Evolutionary conservation across 2,329 filamentous ascomycete genomes (phyloP).

Genomic region (Exophiala sideris): DNA sequence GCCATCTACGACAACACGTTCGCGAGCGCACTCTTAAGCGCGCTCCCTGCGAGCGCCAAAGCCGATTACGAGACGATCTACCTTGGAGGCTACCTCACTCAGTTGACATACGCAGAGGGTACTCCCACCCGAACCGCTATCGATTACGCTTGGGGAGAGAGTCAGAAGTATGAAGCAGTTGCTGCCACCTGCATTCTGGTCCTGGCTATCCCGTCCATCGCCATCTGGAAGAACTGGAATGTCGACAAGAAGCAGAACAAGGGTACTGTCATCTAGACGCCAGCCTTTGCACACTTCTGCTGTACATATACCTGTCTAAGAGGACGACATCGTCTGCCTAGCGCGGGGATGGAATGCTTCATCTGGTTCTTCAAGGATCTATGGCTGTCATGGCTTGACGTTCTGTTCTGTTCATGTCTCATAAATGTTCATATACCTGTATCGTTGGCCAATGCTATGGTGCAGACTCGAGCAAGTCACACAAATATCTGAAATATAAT

Average conservation of each 20-base stretch:
- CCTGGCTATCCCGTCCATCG: conserved; percentile 16
- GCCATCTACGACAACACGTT: conserved; percentile 37
- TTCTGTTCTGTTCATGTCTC: too few relatives aligned
- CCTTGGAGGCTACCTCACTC: conserved; percentile 48
- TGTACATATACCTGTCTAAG: background rate
- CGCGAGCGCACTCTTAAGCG: conserved; percentile 37
- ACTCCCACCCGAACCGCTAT: conserved; percentile 39
- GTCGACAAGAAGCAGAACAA: conserved; percentile 37
- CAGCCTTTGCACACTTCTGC: background rate
- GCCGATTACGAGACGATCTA: conserved; percentile 49
- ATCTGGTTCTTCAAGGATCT: too few relatives aligned
- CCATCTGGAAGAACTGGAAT: conserved; percentile 26
- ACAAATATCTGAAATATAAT: too few relatives aligned
- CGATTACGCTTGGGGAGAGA: conserved; percentile 38
- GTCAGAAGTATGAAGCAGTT: conserved; percentile 42
- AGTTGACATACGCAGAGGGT: conserved; percentile 47
- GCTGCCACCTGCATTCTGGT: conserved; percentile 28
- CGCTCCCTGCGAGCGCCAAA: conserved; percentile 33
- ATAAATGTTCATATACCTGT: too few relatives aligned
- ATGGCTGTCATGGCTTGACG: too few relatives aligned
- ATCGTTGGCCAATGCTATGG: too few relatives aligned
- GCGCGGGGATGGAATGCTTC: too few relatives aligned
- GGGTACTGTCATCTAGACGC: conserved; percentile 31
- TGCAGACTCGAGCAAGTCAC: too few relatives aligned
- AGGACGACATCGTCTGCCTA: too few relatives aligned